Percentiles rank a stretch among this genome's conserved stretches.
These are phyloP conservation scores for Cytospora paraplurivora DNA, from an alignment of 2,329 filamentous ascomycete genomes.

Conservation along the genomic window DNA sequence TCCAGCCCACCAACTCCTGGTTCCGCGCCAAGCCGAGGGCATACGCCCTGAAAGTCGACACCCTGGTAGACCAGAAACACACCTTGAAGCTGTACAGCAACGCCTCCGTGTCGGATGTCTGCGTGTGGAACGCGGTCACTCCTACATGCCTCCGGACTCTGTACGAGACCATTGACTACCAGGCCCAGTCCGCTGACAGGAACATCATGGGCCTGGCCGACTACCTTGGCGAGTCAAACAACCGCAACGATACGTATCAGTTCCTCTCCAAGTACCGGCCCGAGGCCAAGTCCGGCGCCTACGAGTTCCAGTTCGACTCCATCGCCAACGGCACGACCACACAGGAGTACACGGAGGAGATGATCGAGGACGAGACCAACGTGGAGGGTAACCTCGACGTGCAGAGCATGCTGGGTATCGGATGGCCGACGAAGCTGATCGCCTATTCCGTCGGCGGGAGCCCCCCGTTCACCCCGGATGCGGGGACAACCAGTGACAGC, in stretches of 20 bases:
- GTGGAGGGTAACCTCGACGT: constrained; percentile 66
- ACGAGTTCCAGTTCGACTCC: constrained; percentile 39
- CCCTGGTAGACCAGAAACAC: constrained; percentile 35
- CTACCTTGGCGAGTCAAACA: constrained; percentile 50
- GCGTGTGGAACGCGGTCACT: constrained; percentile 51
- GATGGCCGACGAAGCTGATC: constrained; percentile 36
- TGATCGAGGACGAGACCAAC: constrained; percentile 37
- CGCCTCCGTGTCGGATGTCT: constrained; percentile 38
- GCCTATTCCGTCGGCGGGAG: constrained; percentile 40
- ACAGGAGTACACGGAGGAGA: constrained; percentile 33
- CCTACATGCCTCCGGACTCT: constrained; percentile 48
- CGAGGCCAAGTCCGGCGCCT: constrained; percentile 38
- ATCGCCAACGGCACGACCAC: constrained; percentile 39
- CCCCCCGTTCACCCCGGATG: constrained; percentile 34
- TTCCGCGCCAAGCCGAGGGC: constrained; percentile 41
- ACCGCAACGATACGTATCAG: constrained; percentile 45
- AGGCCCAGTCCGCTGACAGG: constrained; percentile 43
- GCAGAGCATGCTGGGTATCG: constrained; percentile 45
- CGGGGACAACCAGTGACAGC: constrained; percentile 36
- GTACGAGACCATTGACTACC: constrained; percentile 55
- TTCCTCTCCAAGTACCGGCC: constrained; percentile 43
- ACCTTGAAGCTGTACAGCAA: constrained; percentile 40
- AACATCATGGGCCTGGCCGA: constrained; percentile 50
- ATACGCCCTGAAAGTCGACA: constrained; percentile 36
- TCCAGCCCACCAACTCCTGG: constrained; percentile 56